A percentile compares a stretch with the other conserved stretches of the same genome.
Evolutionary conservation across 441 rosid species (phyloP).

Genomic region (Macaranga tanarius): DNA sequence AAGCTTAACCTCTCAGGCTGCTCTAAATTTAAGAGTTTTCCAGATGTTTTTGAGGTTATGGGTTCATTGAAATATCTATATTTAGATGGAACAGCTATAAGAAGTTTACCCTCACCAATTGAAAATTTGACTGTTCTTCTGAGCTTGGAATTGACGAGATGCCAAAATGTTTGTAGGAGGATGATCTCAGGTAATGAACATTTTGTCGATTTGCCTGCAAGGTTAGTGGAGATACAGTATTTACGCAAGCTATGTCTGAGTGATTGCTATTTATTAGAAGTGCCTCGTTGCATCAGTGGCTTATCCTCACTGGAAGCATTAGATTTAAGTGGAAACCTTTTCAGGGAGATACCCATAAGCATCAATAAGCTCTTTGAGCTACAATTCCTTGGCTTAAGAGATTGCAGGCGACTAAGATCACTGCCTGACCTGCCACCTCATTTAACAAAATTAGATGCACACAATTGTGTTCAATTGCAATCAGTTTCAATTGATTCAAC

Average conservation of each 20-base stretch:
- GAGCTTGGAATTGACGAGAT: background rate
- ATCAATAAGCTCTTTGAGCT: constrained; percentile 13
- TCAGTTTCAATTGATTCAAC: background rate
- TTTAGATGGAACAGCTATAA: background rate
- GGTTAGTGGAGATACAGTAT: no score
- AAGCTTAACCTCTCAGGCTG: constrained; percentile 22
- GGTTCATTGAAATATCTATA: constrained; percentile 2
- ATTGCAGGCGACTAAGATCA: constrained; percentile 6
- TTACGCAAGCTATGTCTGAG: background rate
- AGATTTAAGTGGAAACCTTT: background rate
- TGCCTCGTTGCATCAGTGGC: background rate
- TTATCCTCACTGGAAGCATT: constrained; percentile 8
- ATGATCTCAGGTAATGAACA: background rate
- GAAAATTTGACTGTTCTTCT: background rate
- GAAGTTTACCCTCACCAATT: background rate
- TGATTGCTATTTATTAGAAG: background rate
- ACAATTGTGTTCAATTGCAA: background rate
- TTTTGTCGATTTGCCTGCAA: no score
- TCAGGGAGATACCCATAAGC: constrained; percentile 9
- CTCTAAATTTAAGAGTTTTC: background rate
- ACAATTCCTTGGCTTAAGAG: background rate
- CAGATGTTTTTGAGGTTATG: constrained; percentile 2
- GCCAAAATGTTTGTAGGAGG: background rate
- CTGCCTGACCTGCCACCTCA: constrained; percentile 12
- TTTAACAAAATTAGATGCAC: constrained; percentile 1